Conservation (phyloP, 2,329 filamentous ascomycete genomes). For the Fusarium sp. region DNA sequence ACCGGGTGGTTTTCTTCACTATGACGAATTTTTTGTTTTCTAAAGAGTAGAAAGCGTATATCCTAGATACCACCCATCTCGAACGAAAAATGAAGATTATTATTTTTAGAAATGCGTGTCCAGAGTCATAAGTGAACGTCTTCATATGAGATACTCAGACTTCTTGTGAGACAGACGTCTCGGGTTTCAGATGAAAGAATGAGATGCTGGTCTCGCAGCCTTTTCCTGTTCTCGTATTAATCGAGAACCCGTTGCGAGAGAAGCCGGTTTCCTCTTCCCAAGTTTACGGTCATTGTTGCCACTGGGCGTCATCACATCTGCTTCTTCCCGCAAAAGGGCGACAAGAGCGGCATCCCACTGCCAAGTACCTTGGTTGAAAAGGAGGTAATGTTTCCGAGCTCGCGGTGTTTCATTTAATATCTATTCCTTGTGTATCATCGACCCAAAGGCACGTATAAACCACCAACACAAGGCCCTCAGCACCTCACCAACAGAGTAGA, state of each 20-base stretch:
- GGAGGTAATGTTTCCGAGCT: conserved; percentile 66
- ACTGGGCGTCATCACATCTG: conserved; percentile 95
- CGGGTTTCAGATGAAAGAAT: neutral
- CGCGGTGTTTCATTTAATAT: neutral
- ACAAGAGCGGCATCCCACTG: conserved; percentile 80
- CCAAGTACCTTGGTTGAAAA: conserved; percentile 87
- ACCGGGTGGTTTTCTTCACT: conserved; percentile 18
- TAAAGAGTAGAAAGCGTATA: conserved; percentile 15
- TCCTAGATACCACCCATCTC: conserved; percentile 29
- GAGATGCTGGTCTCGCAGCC: neutral
- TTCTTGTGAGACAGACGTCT: neutral
- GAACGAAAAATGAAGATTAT: neutral
- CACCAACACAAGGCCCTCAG: neutral
- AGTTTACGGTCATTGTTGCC: conserved; percentile 85
- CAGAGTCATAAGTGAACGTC: neutral
- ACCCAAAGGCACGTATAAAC: neutral
- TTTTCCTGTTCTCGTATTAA: conserved; percentile 41
- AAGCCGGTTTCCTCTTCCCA: conserved; percentile 55
- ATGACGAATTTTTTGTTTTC: conserved; percentile 14
- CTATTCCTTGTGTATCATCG: neutral
- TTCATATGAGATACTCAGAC: neutral
- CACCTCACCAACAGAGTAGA: neutral
- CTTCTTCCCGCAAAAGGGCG: conserved; percentile 79
- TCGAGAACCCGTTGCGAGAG: conserved; percentile 67
- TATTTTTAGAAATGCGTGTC: neutral